Percentiles rank a stretch among this genome's conserved stretches.
Evolutionary conservation across 805 yeast genomes (phyloP).

Genomic region (Starmerella apis): DNA sequence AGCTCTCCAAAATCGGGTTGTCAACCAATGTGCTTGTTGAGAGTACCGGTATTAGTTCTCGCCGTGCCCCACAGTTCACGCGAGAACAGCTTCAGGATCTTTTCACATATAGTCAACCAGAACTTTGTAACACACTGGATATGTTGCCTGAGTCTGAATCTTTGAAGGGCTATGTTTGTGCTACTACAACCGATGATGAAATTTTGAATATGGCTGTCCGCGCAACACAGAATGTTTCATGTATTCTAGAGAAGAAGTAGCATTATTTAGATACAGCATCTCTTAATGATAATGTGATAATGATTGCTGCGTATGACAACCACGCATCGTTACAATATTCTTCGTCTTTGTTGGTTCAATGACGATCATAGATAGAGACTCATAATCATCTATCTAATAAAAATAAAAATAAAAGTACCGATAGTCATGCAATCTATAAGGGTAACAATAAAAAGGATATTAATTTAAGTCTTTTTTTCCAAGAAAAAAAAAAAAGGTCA

Average conservation of each 20-base stretch:
- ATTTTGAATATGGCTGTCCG: not conserved
- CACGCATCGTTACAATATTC: too few species aligned
- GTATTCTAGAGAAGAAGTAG: slow-evolving; percentile 8
- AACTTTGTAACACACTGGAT: slow-evolving; percentile 66
- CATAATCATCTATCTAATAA: too few species aligned
- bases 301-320: too few species aligned
- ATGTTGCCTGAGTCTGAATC: not conserved
- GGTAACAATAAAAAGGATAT: too few species aligned
- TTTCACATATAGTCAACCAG: slow-evolving; percentile 46
- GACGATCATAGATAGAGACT: too few species aligned
- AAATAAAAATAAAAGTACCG: too few species aligned
- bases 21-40: slow-evolving; percentile 58
- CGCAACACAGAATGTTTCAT: slow-evolving; percentile 8
- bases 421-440: too few species aligned
- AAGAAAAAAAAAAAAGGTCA: too few species aligned
- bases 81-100: slow-evolving; percentile 60
- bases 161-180: slow-evolving; percentile 7
- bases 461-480: too few species aligned
- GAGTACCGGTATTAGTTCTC: slow-evolving; percentile 33
- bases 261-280: too few species aligned
- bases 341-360: too few species aligned
- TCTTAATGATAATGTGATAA: too few species aligned
- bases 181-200: not conserved
- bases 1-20: slow-evolving; percentile 68
- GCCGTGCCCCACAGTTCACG: slow-evolving; percentile 40